Evolutionary conservation across 1,284 basidiomycete species (phyloP).

Genomic region (Naganishia cerealis): DNA sequence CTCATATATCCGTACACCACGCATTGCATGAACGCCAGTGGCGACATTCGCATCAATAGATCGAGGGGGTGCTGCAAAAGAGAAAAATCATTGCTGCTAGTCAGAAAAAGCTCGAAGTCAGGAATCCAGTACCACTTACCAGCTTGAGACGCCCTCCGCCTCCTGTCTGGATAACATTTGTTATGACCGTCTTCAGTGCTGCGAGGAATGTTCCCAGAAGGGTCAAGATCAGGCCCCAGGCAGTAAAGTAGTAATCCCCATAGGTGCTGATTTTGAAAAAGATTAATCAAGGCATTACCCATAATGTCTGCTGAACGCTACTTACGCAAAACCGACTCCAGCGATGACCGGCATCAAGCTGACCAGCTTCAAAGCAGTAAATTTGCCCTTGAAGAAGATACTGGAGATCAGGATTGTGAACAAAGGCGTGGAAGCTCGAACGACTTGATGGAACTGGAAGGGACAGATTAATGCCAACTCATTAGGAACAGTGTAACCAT

Average conservation of each 20-base stretch:
- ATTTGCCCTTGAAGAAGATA: conserved; percentile 53
- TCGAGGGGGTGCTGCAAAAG: conserved; percentile 75
- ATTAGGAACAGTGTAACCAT: background rate
- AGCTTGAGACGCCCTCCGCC: conserved; percentile 52
- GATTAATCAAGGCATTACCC: conserved; percentile 1
- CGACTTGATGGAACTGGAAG: conserved; percentile 84
- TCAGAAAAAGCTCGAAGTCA: background rate
- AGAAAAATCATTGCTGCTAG: too few species aligned
- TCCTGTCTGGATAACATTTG: conserved; percentile 69
- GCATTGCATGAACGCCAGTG: conserved; percentile 84
- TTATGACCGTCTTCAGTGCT: conserved; percentile 84
- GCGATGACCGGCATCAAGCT: conserved; percentile 82
- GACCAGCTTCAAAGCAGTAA: conserved; percentile 61
- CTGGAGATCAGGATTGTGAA: conserved; percentile 79
- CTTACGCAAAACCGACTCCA: conserved; percentile 88
- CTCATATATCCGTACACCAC: conserved; percentile 69
- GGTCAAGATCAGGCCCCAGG: conserved; percentile 77
- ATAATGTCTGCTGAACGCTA: conserved; percentile 39
- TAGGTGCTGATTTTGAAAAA: conserved; percentile 65
- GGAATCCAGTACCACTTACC: conserved; percentile 36
- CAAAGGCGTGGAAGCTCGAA: conserved; percentile 84
- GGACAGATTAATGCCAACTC: conserved; percentile 5
- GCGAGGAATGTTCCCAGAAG: conserved; percentile 83
- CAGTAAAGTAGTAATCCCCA: conserved; percentile 84
- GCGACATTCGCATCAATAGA: conserved; percentile 77